phyloP scores from a whole-genome alignment of 805 yeast genomes.

The Starmerella cellae region DNA sequence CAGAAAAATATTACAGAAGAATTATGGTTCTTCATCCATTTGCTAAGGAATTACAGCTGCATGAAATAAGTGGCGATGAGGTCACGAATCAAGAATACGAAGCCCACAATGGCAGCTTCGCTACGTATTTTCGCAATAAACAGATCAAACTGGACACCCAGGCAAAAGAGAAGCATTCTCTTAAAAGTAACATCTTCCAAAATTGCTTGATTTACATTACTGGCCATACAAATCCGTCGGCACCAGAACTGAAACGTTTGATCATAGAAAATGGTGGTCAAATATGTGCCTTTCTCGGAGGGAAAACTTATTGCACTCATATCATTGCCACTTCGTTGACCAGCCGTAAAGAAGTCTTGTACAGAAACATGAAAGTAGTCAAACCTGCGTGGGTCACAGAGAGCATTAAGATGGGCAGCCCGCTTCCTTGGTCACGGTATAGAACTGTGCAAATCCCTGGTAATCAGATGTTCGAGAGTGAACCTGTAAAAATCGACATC shows the following conservation, averaged over 20 bases:
- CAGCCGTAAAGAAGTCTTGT: constrained; percentile 57
- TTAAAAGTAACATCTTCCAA: constrained; percentile 40
- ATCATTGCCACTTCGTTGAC: constrained; percentile 70
- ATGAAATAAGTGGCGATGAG: constrained; percentile 11
- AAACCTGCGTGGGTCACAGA: constrained; percentile 72
- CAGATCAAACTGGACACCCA: constrained; percentile 44
- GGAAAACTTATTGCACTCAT: constrained; percentile 70
- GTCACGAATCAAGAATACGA: constrained; percentile 9
- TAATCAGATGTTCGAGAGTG: neutral
- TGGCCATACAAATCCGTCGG: constrained; percentile 78
- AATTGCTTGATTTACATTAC: constrained; percentile 66
- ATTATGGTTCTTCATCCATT: constrained; percentile 10
- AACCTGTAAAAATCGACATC: neutral
- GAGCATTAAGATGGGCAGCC: constrained; percentile 35
- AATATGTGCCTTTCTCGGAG: constrained; percentile 52
- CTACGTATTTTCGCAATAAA: constrained; percentile 51
- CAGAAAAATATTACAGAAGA: neutral
- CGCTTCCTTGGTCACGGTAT: constrained; percentile 62
- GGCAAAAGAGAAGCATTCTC: constrained; percentile 29
- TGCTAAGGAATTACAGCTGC: constrained; percentile 15
- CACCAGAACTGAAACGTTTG: constrained; percentile 53
- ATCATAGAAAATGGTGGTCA: constrained; percentile 71
- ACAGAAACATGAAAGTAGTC: constrained; percentile 58
- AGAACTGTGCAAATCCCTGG: constrained; percentile 1
- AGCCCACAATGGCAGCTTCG: constrained; percentile 41